These are phyloP conservation scores for Vickermania spadyakhi DNA, from an alignment of 208 protist genomes.

Conservation along the genomic window DNA sequence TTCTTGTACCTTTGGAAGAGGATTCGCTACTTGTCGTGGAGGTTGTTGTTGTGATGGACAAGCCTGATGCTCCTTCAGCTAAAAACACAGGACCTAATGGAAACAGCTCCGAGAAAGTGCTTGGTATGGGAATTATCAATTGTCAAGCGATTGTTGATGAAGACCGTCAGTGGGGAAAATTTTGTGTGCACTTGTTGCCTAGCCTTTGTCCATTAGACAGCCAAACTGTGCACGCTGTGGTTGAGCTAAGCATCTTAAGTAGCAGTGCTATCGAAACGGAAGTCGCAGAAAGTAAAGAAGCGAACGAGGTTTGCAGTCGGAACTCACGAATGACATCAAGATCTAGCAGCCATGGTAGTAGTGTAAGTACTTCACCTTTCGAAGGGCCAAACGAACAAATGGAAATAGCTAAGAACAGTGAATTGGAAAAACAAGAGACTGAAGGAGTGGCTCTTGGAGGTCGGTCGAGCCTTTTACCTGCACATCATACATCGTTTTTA, in stretches of 20 bases:
- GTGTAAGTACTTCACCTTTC: not conserved
- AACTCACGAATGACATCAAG: too few species aligned
- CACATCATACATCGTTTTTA: not conserved
- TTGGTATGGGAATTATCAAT: slow-evolving; percentile 66
- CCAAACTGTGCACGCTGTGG: slow-evolving; percentile 60
- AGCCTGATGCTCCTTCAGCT: not conserved
- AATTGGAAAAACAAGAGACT: too few species aligned
- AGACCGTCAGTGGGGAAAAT: slow-evolving; percentile 62
- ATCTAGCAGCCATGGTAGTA: not conserved
- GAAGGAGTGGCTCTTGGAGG: not conserved
- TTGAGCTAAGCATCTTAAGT: slow-evolving; percentile 65
- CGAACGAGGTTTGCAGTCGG: too few species aligned
- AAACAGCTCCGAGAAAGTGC: slow-evolving; percentile 10
- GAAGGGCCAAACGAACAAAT: not conserved
- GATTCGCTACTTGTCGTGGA: slow-evolving; percentile 70
- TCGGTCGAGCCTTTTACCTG: not conserved
- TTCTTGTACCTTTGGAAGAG: slow-evolving; percentile 41
- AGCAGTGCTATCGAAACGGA: slow-evolving; percentile 42
- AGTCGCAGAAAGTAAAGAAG: slow-evolving; percentile 3
- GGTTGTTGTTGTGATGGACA: slow-evolving; percentile 34
- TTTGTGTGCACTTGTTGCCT: slow-evolving; percentile 66
- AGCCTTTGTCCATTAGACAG: slow-evolving; percentile 55
- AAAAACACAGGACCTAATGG: not conserved
- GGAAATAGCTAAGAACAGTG: not conserved
- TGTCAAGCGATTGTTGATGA: slow-evolving; percentile 53